Percentiles rank a stretch among this genome's conserved stretches.
phyloP scores from a whole-genome alignment of 305 asterid species.

The Fraxinus sp. region DNA sequence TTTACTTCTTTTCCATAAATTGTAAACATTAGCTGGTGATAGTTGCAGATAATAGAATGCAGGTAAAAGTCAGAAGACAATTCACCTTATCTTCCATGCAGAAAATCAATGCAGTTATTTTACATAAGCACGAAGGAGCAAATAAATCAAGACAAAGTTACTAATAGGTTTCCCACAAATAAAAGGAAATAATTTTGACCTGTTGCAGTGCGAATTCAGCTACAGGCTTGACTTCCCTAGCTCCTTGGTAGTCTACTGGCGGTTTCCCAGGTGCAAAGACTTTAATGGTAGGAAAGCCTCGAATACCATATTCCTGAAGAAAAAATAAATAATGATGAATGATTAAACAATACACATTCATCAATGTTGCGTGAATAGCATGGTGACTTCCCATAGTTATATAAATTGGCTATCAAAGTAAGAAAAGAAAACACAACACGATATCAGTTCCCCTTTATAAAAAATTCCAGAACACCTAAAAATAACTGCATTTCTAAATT shows the following conservation, averaged over 20 bases:
- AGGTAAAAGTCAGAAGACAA: neutral
- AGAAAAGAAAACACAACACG: conserved; percentile 5
- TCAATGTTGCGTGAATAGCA: neutral
- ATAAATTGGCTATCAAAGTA: neutral
- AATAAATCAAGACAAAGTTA: neutral
- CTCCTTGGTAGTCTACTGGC: conserved; percentile 87
- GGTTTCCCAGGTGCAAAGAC: conserved; percentile 89
- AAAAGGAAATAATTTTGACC: conserved; percentile 38
- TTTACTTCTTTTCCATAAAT: neutral
- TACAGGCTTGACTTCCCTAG: conserved; percentile 82
- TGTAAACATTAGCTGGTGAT: neutral
- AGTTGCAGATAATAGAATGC: conserved; percentile 1
- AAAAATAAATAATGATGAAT: conserved; percentile 10
- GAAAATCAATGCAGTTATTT: neutral
- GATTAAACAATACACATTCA: neutral
- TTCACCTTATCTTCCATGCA: conserved; percentile 1
- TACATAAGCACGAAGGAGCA: neutral
- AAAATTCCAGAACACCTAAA: neutral
- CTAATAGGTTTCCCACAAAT: neutral
- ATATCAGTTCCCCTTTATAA: neutral
- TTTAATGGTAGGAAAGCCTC: conserved; percentile 93
- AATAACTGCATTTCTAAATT: neutral
- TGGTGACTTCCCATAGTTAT: neutral
- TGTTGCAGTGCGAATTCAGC: conserved; percentile 66
- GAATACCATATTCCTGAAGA: conserved; percentile 80